Evolutionary conservation across 2,329 filamentous ascomycete genomes (phyloP), one percentile per base, ranked within the genome.

Genomic region (Cladosporium velox): DNA sequence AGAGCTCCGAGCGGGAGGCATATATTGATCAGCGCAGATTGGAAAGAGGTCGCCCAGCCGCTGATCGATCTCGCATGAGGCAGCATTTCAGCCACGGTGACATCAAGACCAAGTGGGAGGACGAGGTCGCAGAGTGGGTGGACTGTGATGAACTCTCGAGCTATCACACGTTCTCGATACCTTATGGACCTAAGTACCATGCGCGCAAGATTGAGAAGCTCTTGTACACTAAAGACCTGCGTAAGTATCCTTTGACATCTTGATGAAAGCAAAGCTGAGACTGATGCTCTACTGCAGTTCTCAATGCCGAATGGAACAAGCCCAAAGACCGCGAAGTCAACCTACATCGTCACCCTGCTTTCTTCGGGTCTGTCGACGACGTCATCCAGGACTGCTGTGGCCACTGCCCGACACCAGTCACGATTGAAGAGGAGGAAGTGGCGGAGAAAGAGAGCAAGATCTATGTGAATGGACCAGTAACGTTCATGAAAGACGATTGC

Each of bases 231-330:
- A 90, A 91, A 69, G 92, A 96, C 74, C 77, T 96, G 21, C 82
- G 59, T 62, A 38, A 52, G 59, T 52, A 26, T 35, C 11, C 12
- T 24, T 21, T 38, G 34, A 14, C 57, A 18, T 24, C 4, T 35
- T 11, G 11, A 11, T 11, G 14, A n/a, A 58, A 21, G 55, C 2
- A 8, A 32, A 8, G 1, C 4, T n/a, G 24, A 18, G 15, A 28
- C 38, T 59, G 32, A 62, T 32, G 15, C 14, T 18, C 21, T 1
- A 34, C 12, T 2, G 1, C 21, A 62, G 59, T 96, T 8, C 85
- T 96, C 21, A 95, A 96, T 72, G 91, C 91, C 0, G 91, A 96
- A 74, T 96, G 92, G 92, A 96, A 95, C 71, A 88, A 90, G 69
- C 82, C 85, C 0, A 88, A 91, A 67, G 88, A 92, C 51, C 86